Evolutionary conservation across 768 basidiomycete genomes (phyloP).

Genomic region (Suillus cothurnatus): DNA sequence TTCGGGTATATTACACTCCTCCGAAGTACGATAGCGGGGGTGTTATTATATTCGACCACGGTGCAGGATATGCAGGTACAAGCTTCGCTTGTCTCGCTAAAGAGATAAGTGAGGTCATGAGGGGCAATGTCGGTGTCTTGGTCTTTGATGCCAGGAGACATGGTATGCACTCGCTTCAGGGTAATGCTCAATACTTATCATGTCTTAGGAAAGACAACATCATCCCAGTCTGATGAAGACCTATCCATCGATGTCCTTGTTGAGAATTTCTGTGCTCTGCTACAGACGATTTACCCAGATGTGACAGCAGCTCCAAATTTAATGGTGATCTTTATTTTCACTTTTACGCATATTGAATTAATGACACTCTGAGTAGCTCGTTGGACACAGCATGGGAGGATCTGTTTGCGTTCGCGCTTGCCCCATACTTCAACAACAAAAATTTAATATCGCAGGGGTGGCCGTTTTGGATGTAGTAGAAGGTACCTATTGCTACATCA

Average conservation of each 20-base stretch:
- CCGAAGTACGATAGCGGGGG: constrained; percentile 52
- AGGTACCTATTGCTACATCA: constrained; percentile 46
- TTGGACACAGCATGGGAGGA: constrained; percentile 98
- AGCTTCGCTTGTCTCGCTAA: constrained; percentile 92
- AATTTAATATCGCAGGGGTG: constrained; percentile 76
- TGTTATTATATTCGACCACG: constrained; percentile 92
- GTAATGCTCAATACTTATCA: constrained; percentile 2
- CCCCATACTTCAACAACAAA: constrained; percentile 62
- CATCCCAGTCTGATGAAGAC: constrained; percentile 26
- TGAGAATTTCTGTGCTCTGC: constrained; percentile 69
- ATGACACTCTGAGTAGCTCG: constrained; percentile 49
- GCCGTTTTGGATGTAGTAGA: constrained; percentile 89
- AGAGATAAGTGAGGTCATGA: constrained; percentile 60
- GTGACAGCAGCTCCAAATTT: constrained; percentile 65
- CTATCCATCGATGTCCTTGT: constrained; percentile 75
- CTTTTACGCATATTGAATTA: background rate
- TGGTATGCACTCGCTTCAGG: constrained; percentile 50
- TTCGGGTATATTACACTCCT: constrained; percentile 83
- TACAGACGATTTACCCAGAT: constrained; percentile 72
- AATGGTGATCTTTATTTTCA: constrained; percentile 51
- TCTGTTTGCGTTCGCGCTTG: constrained; percentile 79
- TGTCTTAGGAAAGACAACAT: constrained; percentile 28
- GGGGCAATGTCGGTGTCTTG: constrained; percentile 79
- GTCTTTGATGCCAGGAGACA: constrained; percentile 85
- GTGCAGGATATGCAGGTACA: constrained; percentile 89